These are phyloP conservation scores for Alternaria angustiovoidea DNA, from an alignment of 2,329 filamentous ascomycete genomes.

Conservation along the genomic window DNA sequence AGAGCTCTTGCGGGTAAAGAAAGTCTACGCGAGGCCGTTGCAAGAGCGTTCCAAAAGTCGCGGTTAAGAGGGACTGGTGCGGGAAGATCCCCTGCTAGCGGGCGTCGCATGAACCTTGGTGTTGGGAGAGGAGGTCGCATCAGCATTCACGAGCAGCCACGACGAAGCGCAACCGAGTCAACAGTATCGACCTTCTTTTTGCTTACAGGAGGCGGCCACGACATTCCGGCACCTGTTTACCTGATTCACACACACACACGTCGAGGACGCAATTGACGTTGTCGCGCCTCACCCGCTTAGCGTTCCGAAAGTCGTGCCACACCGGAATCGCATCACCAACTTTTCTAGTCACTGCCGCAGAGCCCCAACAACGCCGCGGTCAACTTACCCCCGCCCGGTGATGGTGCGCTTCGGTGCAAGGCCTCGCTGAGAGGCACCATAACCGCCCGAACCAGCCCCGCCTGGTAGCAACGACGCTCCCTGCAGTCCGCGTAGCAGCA, in stretches of 20 bases:
- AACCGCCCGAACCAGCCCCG: constrained; percentile 9
- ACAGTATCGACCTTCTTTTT: constrained; percentile 2
- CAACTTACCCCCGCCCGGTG: constrained; percentile 14
- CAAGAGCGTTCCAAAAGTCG: constrained; percentile 20
- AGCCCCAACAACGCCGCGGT: constrained; percentile 11
- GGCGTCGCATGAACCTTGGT: constrained; percentile 20
- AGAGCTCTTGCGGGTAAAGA: not conserved
- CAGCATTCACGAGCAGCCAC: constrained; percentile 7
- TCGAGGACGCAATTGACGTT: not conserved
- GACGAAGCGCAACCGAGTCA: not conserved
- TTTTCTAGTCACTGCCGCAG: constrained; percentile 13
- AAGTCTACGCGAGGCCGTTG: constrained; percentile 17
- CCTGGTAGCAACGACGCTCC: constrained; percentile 5
- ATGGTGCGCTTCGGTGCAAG: constrained; percentile 40
- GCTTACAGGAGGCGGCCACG: constrained; percentile 7
- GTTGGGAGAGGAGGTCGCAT: constrained; percentile 17
- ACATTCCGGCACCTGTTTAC: not conserved
- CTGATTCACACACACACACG: not conserved
- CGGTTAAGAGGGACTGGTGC: constrained; percentile 13
- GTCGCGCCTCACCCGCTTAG: constrained; percentile 7
- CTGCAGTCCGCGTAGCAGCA: constrained; percentile 18
- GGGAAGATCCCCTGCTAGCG: constrained; percentile 19
- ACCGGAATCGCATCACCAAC: constrained; percentile 28
- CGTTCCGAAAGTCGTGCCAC: constrained; percentile 32
- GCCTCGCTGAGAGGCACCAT: constrained; percentile 48